Evolutionary conservation across 805 yeast species (phyloP), one percentile per base, ranked within the genome.

Genomic region (Komagataella ulmi): DNA sequence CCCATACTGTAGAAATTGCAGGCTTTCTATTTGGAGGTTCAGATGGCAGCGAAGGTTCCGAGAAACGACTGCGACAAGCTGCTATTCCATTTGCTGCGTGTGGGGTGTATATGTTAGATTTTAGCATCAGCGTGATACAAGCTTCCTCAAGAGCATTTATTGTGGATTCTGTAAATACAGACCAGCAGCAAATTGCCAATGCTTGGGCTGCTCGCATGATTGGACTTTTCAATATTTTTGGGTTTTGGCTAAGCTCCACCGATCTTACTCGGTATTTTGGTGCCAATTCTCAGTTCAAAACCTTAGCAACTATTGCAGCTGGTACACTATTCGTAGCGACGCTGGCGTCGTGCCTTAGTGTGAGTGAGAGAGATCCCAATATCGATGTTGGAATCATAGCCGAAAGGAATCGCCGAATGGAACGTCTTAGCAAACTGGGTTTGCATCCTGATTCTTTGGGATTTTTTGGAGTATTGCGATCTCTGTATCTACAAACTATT

Each of bases 191-290:
- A 51, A 58, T 66, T 4, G 81, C 83, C 7, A 80, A 80, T 59
- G 85, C 83, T 1, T 77, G 82, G 83, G 85, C 84, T 1, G 83
- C 85, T 1, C 65, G 82, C 49, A 71, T 81, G 79, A 77, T 79
- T 50, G 81, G 85, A 0, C 66, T 68, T 1, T 81, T 82, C 55
- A 81, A 80, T 54, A 76, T 81, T 10, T 56, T 75, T 19, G 84
- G 85, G 3, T 81, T 76, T 59, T 70, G 71, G 56, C 56, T 81
- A 44, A 81, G 83, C 3, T 65, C 81, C 0, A 55, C 75, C 36
- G 69, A 79, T 52, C 59, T 80, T 47, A 65, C 70, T 1, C 51
- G 55, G 14, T 7, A 61, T 2, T 64, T 73, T 46, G 69, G 76
- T 1, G 80, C 79, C 5, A 58, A 65, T 52, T 66, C 74, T 2